Evolutionary conservation across 2,329 filamentous ascomycete species (phyloP).

Genomic region (Cercospora berteroae): DNA sequence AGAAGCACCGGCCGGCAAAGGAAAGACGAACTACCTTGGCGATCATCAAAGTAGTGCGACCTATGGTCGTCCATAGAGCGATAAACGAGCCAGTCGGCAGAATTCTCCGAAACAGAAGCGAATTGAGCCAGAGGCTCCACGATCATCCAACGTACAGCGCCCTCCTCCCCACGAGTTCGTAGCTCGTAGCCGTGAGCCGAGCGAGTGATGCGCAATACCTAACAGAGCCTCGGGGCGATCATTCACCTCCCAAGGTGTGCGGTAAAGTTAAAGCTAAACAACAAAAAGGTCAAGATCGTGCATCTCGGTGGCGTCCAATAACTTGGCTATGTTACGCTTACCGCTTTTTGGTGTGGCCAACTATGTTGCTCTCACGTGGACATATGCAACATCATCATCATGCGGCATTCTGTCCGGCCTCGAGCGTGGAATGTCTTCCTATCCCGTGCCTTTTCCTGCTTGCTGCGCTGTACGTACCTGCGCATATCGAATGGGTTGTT

Average conservation of each 20-base stretch:
- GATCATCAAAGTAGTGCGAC: not conserved
- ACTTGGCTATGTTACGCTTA: not conserved
- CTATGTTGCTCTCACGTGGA: not conserved
- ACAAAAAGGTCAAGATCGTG: not conserved
- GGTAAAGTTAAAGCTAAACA: constrained; percentile 3
- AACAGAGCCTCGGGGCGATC: not conserved
- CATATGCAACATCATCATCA: not conserved
- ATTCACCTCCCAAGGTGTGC: not conserved
- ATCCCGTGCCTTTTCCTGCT: not conserved
- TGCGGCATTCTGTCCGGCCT: not conserved
- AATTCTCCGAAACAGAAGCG: not conserved
- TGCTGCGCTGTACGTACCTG: constrained; percentile 1
- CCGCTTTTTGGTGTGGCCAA: constrained; percentile 7
- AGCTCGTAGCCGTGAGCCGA: not conserved
- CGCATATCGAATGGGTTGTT: constrained; percentile 7
- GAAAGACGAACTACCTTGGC: not conserved
- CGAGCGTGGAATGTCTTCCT: too few species aligned
- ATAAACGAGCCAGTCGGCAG: not conserved
- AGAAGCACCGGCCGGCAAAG: not conserved
- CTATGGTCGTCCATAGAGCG: not conserved
- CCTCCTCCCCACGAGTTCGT: constrained; percentile 3
- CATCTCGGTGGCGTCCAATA: constrained; percentile 3
- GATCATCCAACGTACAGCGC: not conserved
- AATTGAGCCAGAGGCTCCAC: not conserved
- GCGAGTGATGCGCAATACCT: not conserved